Percentiles rank a stretch among this genome's conserved stretches.
phyloP scores from a whole-genome alignment of 441 rosid genomes.

The Arabidopsis lyrata region DNA sequence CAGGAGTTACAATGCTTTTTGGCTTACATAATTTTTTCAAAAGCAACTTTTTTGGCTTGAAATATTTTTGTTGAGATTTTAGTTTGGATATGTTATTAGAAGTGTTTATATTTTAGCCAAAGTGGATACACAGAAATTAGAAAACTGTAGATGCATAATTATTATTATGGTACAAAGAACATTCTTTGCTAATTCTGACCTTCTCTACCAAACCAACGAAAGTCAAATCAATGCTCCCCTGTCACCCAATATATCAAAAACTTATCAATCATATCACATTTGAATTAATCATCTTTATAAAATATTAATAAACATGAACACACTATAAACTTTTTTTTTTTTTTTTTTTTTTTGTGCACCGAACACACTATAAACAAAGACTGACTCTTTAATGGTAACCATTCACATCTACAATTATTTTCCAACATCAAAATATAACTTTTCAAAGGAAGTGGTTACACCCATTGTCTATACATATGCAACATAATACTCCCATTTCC shows the following conservation, averaged over 20 bases:
- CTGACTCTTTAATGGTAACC: conserved; percentile 27
- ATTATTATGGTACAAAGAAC: conserved; percentile 14
- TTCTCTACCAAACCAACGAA: conserved; percentile 35
- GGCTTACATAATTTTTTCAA: conserved; percentile 6
- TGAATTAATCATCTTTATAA: conserved; percentile 24
- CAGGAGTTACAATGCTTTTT: conserved; percentile 34
- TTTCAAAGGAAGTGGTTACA: conserved; percentile 46
- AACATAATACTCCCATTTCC: conserved; percentile 26
- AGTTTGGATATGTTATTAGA: background rate
- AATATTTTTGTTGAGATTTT: too few relatives aligned
- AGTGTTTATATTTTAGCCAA: background rate
- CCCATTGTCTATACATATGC: conserved; percentile 29
- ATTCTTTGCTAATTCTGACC: conserved; percentile 43
- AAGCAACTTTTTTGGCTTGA: background rate
- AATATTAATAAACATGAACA: conserved; percentile 6
- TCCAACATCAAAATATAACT: conserved; percentile 3
- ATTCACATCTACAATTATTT: conserved; percentile 14
- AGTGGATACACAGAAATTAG: background rate
- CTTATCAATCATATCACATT: conserved; percentile 26
- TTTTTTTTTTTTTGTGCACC: too few relatives aligned
- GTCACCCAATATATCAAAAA: conserved; percentile 34
- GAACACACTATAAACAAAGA: conserved; percentile 25
- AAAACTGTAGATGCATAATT: conserved; percentile 5
- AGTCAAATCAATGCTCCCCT: conserved; percentile 39
- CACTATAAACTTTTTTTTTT: too few relatives aligned